A percentile compares a stretch with the other conserved stretches of the same genome.
phyloP scores from a whole-genome alignment of 495 filamentous ascomycete species.

The Xylaria castorea region DNA sequence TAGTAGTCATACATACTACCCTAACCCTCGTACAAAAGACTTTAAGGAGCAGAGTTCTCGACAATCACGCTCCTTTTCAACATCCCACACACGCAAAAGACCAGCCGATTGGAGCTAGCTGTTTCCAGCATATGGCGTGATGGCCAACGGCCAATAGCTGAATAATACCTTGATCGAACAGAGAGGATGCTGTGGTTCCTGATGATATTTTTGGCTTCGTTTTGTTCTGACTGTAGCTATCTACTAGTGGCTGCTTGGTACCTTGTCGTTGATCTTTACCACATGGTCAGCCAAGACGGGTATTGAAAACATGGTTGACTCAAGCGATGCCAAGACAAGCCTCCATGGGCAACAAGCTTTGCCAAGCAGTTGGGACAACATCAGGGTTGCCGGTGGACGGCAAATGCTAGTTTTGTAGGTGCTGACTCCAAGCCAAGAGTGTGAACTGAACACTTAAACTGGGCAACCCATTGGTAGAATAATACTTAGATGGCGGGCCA shows the following conservation, averaged over 20 bases:
- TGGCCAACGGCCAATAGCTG: background rate
- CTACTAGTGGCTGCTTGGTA: background rate
- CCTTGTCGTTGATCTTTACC: slow-evolving; percentile 6
- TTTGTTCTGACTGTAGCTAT: background rate
- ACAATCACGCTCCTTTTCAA: background rate
- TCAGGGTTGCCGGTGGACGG: slow-evolving; percentile 11
- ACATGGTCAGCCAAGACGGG: slow-evolving; percentile 20
- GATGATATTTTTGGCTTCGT: background rate
- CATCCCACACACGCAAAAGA: background rate
- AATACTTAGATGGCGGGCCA: background rate
- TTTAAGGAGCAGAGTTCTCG: background rate
- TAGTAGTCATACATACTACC: slow-evolving; percentile 5
- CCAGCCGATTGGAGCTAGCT: background rate
- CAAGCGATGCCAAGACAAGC: slow-evolving; percentile 34
- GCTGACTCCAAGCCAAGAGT: slow-evolving; percentile 4
- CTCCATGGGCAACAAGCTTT: slow-evolving; percentile 46
- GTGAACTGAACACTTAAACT: background rate
- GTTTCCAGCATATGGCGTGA: background rate
- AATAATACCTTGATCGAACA: background rate
- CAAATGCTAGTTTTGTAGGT: slow-evolving; percentile 14
- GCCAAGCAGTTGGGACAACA: slow-evolving; percentile 34
- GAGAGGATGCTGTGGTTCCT: background rate
- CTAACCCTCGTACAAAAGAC: background rate
- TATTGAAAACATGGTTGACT: slow-evolving; percentile 3
- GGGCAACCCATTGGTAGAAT: background rate